Evolutionary conservation across 345 rosid species (phyloP).

Genomic region (Sonneratia alba): DNA sequence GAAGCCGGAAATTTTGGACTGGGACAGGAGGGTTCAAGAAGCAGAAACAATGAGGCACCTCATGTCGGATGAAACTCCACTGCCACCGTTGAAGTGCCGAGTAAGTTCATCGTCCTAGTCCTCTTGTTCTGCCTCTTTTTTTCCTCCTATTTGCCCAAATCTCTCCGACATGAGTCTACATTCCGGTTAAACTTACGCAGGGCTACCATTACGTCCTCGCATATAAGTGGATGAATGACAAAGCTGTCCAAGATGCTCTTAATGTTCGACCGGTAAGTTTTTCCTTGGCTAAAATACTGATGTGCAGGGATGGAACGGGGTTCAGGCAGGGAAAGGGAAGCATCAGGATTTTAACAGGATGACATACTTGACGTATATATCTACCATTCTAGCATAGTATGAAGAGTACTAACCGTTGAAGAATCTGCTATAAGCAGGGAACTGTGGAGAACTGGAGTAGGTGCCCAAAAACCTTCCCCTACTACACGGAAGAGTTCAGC

Average conservation of each 20-base stretch:
- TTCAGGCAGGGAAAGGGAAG: background rate
- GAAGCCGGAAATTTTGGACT: slow-evolving; percentile 14
- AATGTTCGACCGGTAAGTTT: slow-evolving; percentile 19
- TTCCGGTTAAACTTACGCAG: slow-evolving; percentile 7
- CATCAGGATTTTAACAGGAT: background rate
- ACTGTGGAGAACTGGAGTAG: too few species aligned
- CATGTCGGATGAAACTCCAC: slow-evolving; percentile 13
- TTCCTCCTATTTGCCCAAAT: background rate
- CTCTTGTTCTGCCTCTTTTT: background rate
- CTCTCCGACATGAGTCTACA: background rate
- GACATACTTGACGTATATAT: background rate
- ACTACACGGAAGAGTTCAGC: too few species aligned
- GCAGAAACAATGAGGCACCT: slow-evolving; percentile 13
- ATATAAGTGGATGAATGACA: slow-evolving; percentile 26
- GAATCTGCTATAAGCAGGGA: too few species aligned
- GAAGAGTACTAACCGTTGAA: background rate
- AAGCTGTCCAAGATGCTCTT: slow-evolving; percentile 17
- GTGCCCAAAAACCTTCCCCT: too few species aligned
- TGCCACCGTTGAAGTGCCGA: slow-evolving; percentile 17
- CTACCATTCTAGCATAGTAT: background rate
- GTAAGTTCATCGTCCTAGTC: slow-evolving; percentile 9
- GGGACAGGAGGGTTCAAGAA: slow-evolving; percentile 21
- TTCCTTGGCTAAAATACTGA: background rate
- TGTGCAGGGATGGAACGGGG: background rate
- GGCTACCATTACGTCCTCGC: slow-evolving; percentile 23